These are phyloP conservation scores for Nakaseomyces uthaithaninus DNA, from an alignment of 1,139 yeast genomes.

Conservation along the genomic window DNA sequence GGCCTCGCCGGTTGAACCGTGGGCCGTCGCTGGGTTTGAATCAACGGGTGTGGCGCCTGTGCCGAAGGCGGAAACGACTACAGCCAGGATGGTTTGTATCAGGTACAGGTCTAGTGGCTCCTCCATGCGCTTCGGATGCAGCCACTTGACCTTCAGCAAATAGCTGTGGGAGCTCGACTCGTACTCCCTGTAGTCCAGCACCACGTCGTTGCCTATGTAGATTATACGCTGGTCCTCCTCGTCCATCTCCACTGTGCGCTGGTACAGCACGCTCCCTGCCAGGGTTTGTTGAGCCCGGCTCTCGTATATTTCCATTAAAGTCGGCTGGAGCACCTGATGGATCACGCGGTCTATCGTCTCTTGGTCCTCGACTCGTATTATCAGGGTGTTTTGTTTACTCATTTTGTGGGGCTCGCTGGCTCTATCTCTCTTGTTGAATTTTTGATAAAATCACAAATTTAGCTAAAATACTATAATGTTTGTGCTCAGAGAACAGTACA, in stretches of 20 bases:
- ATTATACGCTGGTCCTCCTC: slow-evolving; percentile 2
- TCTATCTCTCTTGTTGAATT: neutral
- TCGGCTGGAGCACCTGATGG: neutral
- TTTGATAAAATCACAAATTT: neutral
- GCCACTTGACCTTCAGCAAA: slow-evolving; percentile 5
- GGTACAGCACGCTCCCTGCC: neutral
- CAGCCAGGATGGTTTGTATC: neutral
- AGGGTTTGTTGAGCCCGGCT: neutral
- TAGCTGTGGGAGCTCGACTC: slow-evolving; percentile 3
- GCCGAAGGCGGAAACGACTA: neutral
- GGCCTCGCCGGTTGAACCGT: too few relatives aligned
- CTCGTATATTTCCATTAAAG: slow-evolving; percentile 2
- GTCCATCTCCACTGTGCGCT: slow-evolving; percentile 4
- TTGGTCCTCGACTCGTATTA: slow-evolving; percentile 4
- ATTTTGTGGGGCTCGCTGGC: neutral
- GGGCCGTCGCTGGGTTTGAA: too few relatives aligned
- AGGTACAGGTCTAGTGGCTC: slow-evolving; percentile 1
- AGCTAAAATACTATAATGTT: neutral
- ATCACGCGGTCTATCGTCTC: slow-evolving; percentile 2
- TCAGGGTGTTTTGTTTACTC: slow-evolving; percentile 6
- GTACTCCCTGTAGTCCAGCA: slow-evolving; percentile 5
- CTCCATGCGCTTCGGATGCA: neutral
- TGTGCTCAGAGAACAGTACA: neutral
- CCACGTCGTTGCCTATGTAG: slow-evolving; percentile 2
- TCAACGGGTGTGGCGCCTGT: too few relatives aligned